Evolutionary conservation across 2,329 filamentous ascomycete species (phyloP), one percentile per base, ranked within the genome.

Genomic region (Neofusicoccum umdonicola): DNA sequence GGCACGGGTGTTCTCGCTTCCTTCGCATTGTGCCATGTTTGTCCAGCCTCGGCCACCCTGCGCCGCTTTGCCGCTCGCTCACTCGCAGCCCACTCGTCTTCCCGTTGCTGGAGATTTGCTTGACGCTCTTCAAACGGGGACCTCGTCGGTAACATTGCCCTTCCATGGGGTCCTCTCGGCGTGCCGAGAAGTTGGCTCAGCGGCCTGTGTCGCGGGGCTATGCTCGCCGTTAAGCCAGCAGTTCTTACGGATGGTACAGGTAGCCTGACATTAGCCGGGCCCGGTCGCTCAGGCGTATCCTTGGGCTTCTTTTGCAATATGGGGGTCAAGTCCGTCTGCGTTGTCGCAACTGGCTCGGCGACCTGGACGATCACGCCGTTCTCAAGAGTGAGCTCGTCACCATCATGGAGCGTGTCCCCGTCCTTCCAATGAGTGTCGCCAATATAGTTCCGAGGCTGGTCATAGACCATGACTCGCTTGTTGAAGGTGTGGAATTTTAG

Each of bases 401-500:
- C 93, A 66, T 95, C 90, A 39, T 86, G 85, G 22, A 97, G 80
- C n/a, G 85, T 84, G 42, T 84, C 84, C 61, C 85, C 84, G 51
- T 88, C 84, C 48, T 87, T 87, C 88, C 91, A 95, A 77, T 97
- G 92, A 37, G 88, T 87, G 74, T 97, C 93, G 3, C 93, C 93
- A 34, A 97, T 84, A 68, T 89, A 92, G 74, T 93, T 92, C 0
- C 90, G 87, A 2, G 86, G 82, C 52, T 91, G 88, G 75, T 97
- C 93, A 71, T 95, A 94, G 6, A 96, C 91, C 91, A 97, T 96
- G 66, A 95, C 82, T 4, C 92, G 88, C 73, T 88, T 91, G 80
- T 97, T 97, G 85, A 96, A 97, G 0, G 90, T 90, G 73, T 97
- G 93, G 68, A 90, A 96, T 68, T 90, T 90, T 67, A 97, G 85